Percentiles rank a stretch among this genome's conserved stretches.
Conservation (phyloP, 768 basidiomycete species). For the Guyanaporus albipodus region DNA sequence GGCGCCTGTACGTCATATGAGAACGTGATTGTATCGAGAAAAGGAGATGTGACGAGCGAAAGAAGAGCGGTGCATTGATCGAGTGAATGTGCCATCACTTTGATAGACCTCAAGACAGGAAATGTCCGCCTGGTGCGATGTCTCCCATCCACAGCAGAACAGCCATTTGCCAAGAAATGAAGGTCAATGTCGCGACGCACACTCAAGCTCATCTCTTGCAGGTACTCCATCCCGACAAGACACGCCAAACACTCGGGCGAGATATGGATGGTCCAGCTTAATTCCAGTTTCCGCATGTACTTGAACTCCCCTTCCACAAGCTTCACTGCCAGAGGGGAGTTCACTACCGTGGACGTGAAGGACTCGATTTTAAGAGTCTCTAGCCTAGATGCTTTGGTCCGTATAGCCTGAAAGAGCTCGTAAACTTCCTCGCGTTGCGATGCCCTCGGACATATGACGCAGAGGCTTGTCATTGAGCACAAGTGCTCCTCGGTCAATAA, state of each 20-base stretch:
- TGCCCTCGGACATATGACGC: constrained; percentile 24
- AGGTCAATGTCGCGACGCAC: constrained; percentile 17
- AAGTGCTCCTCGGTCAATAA: constrained; percentile 17
- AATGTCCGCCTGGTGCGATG: constrained; percentile 14
- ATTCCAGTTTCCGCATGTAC: constrained; percentile 20
- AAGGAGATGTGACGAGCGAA: constrained; percentile 21
- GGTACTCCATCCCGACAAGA: constrained; percentile 18
- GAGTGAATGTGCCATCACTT: constrained; percentile 23
- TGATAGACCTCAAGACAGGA: constrained; percentile 22
- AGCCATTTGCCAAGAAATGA: constrained; percentile 11
- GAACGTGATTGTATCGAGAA: constrained; percentile 21
- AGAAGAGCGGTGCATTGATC: constrained; percentile 28
- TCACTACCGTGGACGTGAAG: constrained; percentile 12
- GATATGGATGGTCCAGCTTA: constrained; percentile 24
- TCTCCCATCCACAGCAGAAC: background rate
- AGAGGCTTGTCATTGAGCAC: constrained; percentile 18
- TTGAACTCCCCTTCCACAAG: constrained; percentile 16
- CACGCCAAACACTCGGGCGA: constrained; percentile 21
- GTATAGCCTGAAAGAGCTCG: constrained; percentile 22
- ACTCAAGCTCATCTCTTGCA: constrained; percentile 23
- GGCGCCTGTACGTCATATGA: constrained; percentile 28
- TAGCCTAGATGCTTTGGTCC: constrained; percentile 16
- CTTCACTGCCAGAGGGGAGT: constrained; percentile 13
- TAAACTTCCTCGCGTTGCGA: constrained; percentile 16
- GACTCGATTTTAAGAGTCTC: constrained; percentile 22